Conservation (phyloP, 2,329 filamentous ascomycete genomes). For the Gaeumannomyces tritici region DNA sequence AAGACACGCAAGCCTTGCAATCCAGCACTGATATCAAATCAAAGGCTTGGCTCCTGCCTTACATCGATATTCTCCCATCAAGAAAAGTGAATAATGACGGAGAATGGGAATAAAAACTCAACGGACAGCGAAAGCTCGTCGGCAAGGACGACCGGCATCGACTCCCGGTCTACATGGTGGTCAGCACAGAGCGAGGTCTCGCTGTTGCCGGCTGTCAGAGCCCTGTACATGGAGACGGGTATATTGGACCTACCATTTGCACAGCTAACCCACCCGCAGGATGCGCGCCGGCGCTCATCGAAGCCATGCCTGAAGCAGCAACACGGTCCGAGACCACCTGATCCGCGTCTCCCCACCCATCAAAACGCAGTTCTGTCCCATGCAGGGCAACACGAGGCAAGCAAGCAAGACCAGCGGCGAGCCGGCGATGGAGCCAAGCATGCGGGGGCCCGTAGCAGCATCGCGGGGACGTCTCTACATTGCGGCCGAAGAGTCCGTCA, state of each 20-base stretch:
- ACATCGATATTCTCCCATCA: neutral
- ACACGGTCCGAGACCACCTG: no score
- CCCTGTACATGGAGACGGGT: neutral
- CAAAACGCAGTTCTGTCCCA: no score
- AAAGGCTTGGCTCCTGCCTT: neutral
- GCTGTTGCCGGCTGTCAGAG: neutral
- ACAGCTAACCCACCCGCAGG: neutral
- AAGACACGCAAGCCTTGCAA: neutral
- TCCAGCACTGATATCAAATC: neutral
- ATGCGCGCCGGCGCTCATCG: neutral
- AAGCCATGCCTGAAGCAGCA: neutral
- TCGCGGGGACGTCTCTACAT: neutral
- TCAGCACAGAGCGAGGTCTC: neutral
- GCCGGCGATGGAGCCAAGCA: neutral
- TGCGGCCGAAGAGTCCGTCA: neutral
- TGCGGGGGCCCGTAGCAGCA: neutral
- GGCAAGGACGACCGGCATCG: neutral
- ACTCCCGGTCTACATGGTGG: neutral
- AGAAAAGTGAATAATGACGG: neutral
- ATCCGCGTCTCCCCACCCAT: no score
- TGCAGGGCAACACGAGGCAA: no score
- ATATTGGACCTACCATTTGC: neutral
- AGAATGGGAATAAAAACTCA: no score
- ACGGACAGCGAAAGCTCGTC: no score
- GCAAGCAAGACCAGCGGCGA: no score